Evolutionary conservation across 306 rosid genomes (phyloP).

Genomic region (Medicago ruthenica): DNA sequence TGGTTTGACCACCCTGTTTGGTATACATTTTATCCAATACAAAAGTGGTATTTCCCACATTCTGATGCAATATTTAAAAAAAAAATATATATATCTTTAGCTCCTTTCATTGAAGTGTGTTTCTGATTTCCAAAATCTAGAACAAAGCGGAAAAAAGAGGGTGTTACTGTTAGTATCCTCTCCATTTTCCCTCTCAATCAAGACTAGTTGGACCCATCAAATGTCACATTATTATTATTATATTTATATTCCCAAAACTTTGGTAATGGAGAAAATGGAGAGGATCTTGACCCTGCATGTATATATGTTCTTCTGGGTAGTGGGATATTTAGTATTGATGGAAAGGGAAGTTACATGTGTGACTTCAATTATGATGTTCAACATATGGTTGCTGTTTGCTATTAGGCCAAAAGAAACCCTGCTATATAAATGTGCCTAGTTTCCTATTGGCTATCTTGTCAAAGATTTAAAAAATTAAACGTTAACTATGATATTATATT

Average conservation of each 20-base stretch:
- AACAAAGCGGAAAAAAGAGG: not conserved
- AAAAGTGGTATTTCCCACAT: conserved; percentile 14
- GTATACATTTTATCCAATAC: not conserved
- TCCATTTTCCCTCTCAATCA: no score
- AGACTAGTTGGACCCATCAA: no score
- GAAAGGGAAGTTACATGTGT: conserved; percentile 12
- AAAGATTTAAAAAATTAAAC: not conserved
- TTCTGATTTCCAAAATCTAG: not conserved
- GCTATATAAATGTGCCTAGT: no score
- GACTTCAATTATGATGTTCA: not conserved
- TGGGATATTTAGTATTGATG: not conserved
- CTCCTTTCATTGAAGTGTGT: not conserved
- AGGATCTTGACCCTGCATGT: not conserved
- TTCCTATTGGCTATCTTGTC: no score
- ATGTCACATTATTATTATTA: no score
- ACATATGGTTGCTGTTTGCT: no score
- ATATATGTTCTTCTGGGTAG: not conserved
- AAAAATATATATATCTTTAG: not conserved
- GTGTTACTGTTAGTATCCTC: not conserved
- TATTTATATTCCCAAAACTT: no score
- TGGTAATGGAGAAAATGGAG: no score
- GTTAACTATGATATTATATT: conserved; percentile 3
- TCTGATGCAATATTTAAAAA: not conserved
- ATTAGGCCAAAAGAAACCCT: no score
- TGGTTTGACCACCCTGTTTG: conserved; percentile 14